Evolutionary conservation across 495 filamentous ascomycete species (phyloP), one percentile per base, ranked within the genome.

Genomic region (Podospora pseudopauciseta): DNA sequence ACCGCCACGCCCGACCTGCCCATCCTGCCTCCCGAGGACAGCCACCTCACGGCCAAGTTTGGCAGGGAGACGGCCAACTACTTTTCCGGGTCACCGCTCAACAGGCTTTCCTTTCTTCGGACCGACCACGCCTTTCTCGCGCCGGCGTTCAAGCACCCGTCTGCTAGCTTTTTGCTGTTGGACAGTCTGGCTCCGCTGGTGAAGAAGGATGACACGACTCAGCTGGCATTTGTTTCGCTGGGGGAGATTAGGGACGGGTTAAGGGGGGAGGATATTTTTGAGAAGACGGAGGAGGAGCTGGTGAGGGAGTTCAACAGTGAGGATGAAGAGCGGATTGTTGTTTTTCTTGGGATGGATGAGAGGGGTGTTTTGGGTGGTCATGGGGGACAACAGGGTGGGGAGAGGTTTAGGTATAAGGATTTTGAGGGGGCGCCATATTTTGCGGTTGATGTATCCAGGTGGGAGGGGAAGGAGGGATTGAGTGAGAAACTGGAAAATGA

Each of bases 61-160:
- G 95, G 95, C 73, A 89, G 84, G 71, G 95, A 98, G 81, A 88
- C 92, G 15, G 88, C 90, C 71, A 98, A 99, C 81, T 99, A 98
- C 85, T 98, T 97, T 82, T 91, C 92, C 67, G 92, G 93, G 85
- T 79, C 76, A 60, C 83, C 83, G 0, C 70, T 87, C 30, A 87
- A 87, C 73, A 80, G 85, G 5, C 84, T 98, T 2, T 94, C 92
- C 1, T 99, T 98, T 76, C 83, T 98, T 54, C 91, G 95, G 28
- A 82, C 83, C 19, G 90, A 97, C 68, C 87, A 93, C 70, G 73
- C 77, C 4, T 99, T 98, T 77, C 86, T 99, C 20, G 87, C 87
- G 60, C 82, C 84, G 30, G 94, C 93, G 23, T 84, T 93, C 69
- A 86, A 84, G 63, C 91, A 93, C 78, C 88, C 87, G 0, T 83